phyloP scores from a whole-genome alignment of 2,329 filamentous ascomycete species.

The Huntiella abstrusa region DNA sequence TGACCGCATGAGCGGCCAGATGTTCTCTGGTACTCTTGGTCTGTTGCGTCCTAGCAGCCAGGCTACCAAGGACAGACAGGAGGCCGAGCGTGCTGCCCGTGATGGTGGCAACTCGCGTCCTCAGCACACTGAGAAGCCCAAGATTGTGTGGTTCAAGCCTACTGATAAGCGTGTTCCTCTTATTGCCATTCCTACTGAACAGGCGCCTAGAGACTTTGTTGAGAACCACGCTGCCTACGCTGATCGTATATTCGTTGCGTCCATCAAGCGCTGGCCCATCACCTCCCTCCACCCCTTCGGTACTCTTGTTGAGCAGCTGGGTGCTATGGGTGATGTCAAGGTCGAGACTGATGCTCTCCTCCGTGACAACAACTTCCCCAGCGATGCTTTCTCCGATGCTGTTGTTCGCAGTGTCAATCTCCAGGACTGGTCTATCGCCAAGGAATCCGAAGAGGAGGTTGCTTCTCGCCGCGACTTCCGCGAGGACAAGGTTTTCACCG shows the following conservation, averaged over 20 bases:
- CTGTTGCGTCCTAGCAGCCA: slow-evolving; percentile 91
- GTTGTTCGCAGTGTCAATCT: slow-evolving; percentile 83
- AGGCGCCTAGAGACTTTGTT: slow-evolving; percentile 92
- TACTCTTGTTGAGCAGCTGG: slow-evolving; percentile 89
- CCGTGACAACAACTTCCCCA: slow-evolving; percentile 95
- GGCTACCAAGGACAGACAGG: slow-evolving; percentile 98
- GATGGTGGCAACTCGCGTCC: slow-evolving; percentile 39
- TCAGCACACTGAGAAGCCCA: slow-evolving; percentile 74
- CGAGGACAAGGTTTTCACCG: slow-evolving; percentile 71
- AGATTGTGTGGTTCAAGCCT: slow-evolving; percentile 99
- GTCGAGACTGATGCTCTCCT: slow-evolving; percentile 95
- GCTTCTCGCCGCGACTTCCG: slow-evolving; percentile 76
- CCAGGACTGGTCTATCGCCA: slow-evolving; percentile 74
- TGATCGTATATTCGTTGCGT: slow-evolving; percentile 94
- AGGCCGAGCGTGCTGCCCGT: slow-evolving; percentile 81
- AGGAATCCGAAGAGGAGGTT: slow-evolving; percentile 60
- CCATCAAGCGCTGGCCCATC: slow-evolving; percentile 98
- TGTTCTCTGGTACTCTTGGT: slow-evolving; percentile 95
- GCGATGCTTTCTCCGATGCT: slow-evolving; percentile 93
- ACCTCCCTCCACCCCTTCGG: slow-evolving; percentile 98
- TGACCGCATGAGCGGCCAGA: slow-evolving; percentile 90
- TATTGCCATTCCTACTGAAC: slow-evolving; percentile 95
- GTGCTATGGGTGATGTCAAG: slow-evolving; percentile 91
- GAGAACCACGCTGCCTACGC: slow-evolving; percentile 97
- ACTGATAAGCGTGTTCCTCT: slow-evolving; percentile 96